Conservation (phyloP, 371 early-diverging fungal species). For the Mucor indicus region DNA sequence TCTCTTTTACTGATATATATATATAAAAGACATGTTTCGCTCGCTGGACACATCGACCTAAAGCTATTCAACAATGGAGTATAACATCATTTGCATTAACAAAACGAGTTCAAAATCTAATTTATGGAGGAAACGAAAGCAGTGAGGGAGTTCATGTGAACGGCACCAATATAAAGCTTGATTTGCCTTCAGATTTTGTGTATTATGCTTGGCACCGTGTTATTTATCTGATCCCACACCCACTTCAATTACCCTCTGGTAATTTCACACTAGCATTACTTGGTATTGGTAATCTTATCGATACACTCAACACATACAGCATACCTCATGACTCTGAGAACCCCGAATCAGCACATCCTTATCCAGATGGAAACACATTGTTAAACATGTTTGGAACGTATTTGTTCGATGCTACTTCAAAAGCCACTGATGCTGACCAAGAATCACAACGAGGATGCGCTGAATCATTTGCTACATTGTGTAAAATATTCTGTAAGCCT, state of each 20-base stretch:
- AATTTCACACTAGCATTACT: slow-evolving; percentile 68
- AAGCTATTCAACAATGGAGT: slow-evolving; percentile 71
- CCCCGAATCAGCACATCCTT: slow-evolving; percentile 13
- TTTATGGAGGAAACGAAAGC: slow-evolving; percentile 65
- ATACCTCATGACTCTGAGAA: not conserved
- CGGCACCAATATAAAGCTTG: slow-evolving; percentile 56
- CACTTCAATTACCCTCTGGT: slow-evolving; percentile 54
- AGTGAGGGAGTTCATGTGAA: slow-evolving; percentile 46
- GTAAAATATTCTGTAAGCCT: slow-evolving; percentile 68
- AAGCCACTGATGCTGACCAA: slow-evolving; percentile 19
- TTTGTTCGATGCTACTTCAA: slow-evolving; percentile 67
- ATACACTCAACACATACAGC: slow-evolving; percentile 38
- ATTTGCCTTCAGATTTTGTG: slow-evolving; percentile 61
- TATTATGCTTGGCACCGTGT: slow-evolving; percentile 75
- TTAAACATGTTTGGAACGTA: slow-evolving; percentile 77
- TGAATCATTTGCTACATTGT: slow-evolving; percentile 67
- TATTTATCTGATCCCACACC: slow-evolving; percentile 64
- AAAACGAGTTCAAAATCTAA: slow-evolving; percentile 53
- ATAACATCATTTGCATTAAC: slow-evolving; percentile 58
- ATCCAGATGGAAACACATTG: slow-evolving; percentile 79
- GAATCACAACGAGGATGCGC: slow-evolving; percentile 62
- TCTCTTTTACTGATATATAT: not conserved
- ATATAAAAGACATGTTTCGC: slow-evolving; percentile 44
- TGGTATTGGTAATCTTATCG: slow-evolving; percentile 65
- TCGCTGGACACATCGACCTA: slow-evolving; percentile 72